Evolutionary conservation across 306 rosid genomes (phyloP).

Genomic region (Cucurbita ficifolia): DNA sequence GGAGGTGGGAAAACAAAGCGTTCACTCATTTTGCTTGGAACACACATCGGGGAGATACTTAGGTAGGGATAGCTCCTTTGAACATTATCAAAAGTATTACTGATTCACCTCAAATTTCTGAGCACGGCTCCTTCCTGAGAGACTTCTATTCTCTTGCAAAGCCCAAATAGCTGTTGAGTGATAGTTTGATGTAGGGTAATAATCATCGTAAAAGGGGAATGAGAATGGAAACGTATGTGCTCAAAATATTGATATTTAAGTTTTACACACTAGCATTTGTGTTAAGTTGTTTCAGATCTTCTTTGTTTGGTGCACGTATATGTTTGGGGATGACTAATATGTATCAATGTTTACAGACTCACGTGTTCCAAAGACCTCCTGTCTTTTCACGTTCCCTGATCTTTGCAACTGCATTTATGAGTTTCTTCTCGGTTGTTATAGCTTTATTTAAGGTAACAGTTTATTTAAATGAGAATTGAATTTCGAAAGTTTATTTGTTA

Average conservation of each 20-base stretch:
- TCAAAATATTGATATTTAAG: background rate
- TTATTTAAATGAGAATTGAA: background rate
- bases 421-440: slow-evolving; percentile 93
- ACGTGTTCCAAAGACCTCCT: slow-evolving; percentile 70
- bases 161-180: background rate
- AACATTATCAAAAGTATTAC: too few relatives aligned
- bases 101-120: too few relatives aligned
- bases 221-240: background rate
- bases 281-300: background rate
- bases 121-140: too few relatives aligned
- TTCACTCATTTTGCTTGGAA: too few relatives aligned
- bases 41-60: too few relatives aligned
- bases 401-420: slow-evolving; percentile 91
- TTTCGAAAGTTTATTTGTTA: background rate
- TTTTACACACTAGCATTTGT: background rate
- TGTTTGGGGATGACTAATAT: slow-evolving; percentile 14
- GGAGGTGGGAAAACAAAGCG: too few relatives aligned
- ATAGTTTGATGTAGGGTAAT: background rate
- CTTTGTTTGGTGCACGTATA: slow-evolving; percentile 10
- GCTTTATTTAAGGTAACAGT: slow-evolving; percentile 81
- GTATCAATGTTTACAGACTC: slow-evolving; percentile 35
- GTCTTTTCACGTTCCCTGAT: slow-evolving; percentile 62
- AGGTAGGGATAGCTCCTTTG: too few relatives aligned
- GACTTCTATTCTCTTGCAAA: too few relatives aligned
- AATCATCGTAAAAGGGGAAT: background rate